Conservation (phyloP, 345 rosid genomes). For the Hibiscus trionum region DNA sequence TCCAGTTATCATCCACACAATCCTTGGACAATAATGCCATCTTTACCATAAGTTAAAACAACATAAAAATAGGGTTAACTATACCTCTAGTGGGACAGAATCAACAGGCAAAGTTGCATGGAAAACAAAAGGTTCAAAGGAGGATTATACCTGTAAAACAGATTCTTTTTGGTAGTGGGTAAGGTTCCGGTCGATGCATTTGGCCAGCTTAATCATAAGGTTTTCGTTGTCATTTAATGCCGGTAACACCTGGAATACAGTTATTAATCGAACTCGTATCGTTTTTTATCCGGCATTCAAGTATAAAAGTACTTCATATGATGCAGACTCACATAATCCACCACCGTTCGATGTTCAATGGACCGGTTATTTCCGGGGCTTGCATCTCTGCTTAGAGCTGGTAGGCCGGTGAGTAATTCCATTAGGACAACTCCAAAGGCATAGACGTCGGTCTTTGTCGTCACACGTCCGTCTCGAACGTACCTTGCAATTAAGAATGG, state of each 20-base stretch:
- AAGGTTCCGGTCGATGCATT: constrained; percentile 18
- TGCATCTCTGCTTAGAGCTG: constrained; percentile 20
- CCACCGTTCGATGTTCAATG: constrained; percentile 22
- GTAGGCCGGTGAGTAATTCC: constrained; percentile 32
- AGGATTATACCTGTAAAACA: constrained; percentile 13
- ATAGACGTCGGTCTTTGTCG: constrained; percentile 25
- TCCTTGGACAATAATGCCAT: constrained; percentile 28
- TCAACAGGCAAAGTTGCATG: background rate
- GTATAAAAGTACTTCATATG: background rate
- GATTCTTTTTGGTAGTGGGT: constrained; percentile 20
- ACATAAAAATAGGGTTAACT: background rate
- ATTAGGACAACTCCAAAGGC: constrained; percentile 29
- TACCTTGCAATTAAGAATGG: constrained; percentile 12
- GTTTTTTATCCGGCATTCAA: background rate
- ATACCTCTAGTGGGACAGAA: background rate
- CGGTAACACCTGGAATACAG: constrained; percentile 18
- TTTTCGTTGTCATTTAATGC: constrained; percentile 11
- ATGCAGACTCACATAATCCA: constrained; percentile 19
- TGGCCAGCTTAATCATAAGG: constrained; percentile 6
- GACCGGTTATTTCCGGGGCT: constrained; percentile 9
- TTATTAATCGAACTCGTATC: background rate
- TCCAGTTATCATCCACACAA: constrained; percentile 26
- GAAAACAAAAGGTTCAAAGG: background rate
- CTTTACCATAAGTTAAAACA: constrained; percentile 10
- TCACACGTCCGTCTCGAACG: constrained; percentile 24